Evolutionary conservation across 108 stramenopile species (phyloP).

Genomic region (Hondaea fermentalgiana): DNA sequence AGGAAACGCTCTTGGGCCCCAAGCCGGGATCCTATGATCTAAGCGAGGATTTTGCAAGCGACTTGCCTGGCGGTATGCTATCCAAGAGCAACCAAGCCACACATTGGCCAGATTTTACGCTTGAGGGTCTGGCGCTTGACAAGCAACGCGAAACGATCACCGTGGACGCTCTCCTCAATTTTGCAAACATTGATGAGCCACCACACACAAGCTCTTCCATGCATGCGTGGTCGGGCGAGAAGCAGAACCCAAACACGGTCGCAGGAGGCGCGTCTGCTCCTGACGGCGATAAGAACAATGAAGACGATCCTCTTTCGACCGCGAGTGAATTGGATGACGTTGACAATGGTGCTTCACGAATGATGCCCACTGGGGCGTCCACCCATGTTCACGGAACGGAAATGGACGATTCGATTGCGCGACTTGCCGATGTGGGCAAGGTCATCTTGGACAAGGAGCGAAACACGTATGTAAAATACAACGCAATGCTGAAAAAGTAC

Average conservation of each 20-base stretch:
- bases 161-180: neutral
- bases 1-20: conserved; percentile 41
- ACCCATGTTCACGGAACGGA: no score
- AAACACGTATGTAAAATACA: neutral
- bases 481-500: neutral
- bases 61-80: neutral
- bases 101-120: neutral
- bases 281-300: no score
- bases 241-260: no score
- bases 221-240: no score
- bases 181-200: neutral
- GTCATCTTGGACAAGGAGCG: neutral
- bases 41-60: neutral
- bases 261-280: no score
- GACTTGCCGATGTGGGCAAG: neutral
- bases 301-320: no score
- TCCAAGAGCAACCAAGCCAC: neutral
- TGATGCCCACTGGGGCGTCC: no score
- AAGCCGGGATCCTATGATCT: neutral
- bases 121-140: neutral
- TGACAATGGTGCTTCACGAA: no score
- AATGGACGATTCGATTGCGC: neutral
- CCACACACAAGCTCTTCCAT: no score
- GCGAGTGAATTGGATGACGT: no score
- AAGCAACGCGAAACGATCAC: neutral